Base-by-base conservation (phyloP, 805 yeast genomes). In the Kodamaea fukazawae region DNA sequence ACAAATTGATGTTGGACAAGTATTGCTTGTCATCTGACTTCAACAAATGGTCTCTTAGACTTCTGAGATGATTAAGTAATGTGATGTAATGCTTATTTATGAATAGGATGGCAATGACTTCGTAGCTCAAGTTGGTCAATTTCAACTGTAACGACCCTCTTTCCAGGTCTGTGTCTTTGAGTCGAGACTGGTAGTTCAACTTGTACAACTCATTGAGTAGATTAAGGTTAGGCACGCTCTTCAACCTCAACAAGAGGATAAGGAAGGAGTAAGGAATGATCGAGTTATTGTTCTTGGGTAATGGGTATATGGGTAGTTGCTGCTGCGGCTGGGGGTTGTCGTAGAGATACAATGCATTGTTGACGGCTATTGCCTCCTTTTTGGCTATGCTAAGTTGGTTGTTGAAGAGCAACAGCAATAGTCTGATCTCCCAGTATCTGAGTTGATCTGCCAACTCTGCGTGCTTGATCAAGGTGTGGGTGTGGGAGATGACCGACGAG, bases 201-300 rank as follows among this genome's bases (percentile, higher is more conserved):
- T 64, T 66, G 54, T 71, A 76, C 29, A 67, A 51, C 33, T 68
- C 75, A 41, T 71, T 73, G 15, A 75, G 60, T 15, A 73, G 48
- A 18, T 56, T 49, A 42, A 73, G 38, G 41, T 65, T 71, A 4
- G 76, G 70, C 1, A 68, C 61, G 22, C 71, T 61, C 42, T 66
- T 73, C 37, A 76, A 55, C 38, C 75, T 54, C 23, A 70, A 56
- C 17, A 75, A 40, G 15, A 71, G 44, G 28, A 50, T 43, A 17
- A 68, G 43, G 26, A 68, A 47, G 38, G 47, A 49, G 45, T 58
- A 54, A 8, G 51, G 45, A n/a, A 67, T 57, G 7, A 32, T 25
- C 5, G 59, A 50, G 22, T 58, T 52, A 29, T 63, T 65, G 39
- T 65, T 65, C 31, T 60, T 60, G 8, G 72, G 71, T 13, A 69